These are phyloP conservation scores for Pyracantha coccinea DNA, from an alignment of 331 rosid genomes.

Conservation along the genomic window DNA sequence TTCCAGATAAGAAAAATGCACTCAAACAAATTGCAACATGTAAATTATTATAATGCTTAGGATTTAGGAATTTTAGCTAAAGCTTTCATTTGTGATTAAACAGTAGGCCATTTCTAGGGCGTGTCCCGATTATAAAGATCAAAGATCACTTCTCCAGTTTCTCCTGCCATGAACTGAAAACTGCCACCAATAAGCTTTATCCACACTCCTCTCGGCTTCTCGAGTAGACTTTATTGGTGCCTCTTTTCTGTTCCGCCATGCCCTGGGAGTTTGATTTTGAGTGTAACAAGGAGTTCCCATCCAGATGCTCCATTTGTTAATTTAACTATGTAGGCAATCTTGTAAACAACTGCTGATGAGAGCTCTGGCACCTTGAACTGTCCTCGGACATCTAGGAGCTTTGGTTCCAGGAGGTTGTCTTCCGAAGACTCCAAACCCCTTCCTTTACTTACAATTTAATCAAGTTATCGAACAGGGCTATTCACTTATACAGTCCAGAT, in stretches of 20 bases:
- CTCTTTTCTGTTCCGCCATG: background rate
- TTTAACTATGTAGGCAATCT: slow-evolving; percentile 3
- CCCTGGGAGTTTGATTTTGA: background rate
- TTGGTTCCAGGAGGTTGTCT: too few relatives aligned
- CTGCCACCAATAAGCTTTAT: background rate
- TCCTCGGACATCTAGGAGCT: background rate
- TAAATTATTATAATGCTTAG: background rate
- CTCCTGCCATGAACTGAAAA: background rate
- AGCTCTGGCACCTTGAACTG: background rate
- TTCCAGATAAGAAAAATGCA: background rate
- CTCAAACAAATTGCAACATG: background rate
- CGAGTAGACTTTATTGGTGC: background rate
- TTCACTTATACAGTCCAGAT: too few relatives aligned
- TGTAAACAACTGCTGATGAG: background rate
- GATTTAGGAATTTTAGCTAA: background rate
- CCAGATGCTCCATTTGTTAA: background rate
- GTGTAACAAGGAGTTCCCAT: slow-evolving; percentile 8
- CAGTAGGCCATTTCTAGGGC: background rate
- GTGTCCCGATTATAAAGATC: background rate
- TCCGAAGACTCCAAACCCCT: too few relatives aligned
- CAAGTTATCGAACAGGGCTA: too few relatives aligned
- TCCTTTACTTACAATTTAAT: too few relatives aligned
- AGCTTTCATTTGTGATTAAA: background rate
- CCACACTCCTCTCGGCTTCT: background rate
- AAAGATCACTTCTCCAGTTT: background rate